These are phyloP conservation scores for Trichoderma sp. DNA, from an alignment of 2,329 filamentous ascomycete genomes.

Conservation along the genomic window DNA sequence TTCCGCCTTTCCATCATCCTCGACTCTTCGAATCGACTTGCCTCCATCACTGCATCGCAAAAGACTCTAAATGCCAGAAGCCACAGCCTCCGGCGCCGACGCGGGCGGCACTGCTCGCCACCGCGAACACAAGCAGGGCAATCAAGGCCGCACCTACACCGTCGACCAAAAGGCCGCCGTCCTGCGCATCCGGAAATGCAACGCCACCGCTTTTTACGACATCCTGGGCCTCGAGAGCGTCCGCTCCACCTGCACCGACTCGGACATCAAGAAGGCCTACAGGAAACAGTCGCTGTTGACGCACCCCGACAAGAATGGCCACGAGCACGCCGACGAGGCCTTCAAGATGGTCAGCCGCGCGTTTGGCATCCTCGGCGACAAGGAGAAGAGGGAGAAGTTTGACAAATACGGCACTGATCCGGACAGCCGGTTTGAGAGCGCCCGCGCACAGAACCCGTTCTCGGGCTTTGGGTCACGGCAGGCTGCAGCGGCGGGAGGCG, in stretches of 20 bases:
- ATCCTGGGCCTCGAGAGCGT: conserved; percentile 75
- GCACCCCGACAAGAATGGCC: conserved; percentile 98
- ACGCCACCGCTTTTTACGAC: conserved; percentile 89
- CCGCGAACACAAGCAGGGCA: conserved; percentile 74
- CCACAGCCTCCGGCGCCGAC: conserved; percentile 57
- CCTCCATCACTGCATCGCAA: background rate
- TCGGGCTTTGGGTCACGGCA: conserved; percentile 57
- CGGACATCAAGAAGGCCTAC: conserved; percentile 97
- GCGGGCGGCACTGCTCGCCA: conserved; percentile 49
- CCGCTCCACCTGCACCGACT: conserved; percentile 67
- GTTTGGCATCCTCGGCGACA: conserved; percentile 89
- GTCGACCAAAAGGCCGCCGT: conserved; percentile 90
- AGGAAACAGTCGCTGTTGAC: conserved; percentile 91
- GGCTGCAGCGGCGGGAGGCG: conserved; percentile 47
- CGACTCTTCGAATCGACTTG: background rate
- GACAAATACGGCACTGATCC: conserved; percentile 91
- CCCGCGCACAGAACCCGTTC: conserved; percentile 64
- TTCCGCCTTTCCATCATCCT: background rate
- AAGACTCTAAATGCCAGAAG: conserved; percentile 44
- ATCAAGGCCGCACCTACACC: conserved; percentile 77
- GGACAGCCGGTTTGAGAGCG: conserved; percentile 77
- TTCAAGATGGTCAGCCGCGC: conserved; percentile 98
- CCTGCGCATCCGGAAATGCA: conserved; percentile 81
- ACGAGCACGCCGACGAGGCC: conserved; percentile 91
- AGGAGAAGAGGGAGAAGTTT: conserved; percentile 81